These are phyloP conservation scores for Wallemia ichthyophaga DNA, from an alignment of 1,284 basidiomycete genomes.

Conservation along the genomic window DNA sequence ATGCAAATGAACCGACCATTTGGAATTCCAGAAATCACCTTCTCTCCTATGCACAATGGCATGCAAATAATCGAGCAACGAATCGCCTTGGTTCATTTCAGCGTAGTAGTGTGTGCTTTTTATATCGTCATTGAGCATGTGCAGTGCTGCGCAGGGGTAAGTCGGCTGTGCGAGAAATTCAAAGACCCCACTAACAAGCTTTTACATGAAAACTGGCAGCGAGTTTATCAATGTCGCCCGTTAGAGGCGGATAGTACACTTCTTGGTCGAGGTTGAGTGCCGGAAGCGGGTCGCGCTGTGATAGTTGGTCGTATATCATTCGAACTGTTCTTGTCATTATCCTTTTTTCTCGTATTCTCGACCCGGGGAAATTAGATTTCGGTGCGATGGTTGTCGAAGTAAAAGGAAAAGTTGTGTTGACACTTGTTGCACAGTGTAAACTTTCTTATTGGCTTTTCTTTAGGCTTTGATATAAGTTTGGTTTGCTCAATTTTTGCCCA, in stretches of 20 bases:
- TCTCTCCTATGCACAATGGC: neutral
- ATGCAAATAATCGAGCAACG: neutral
- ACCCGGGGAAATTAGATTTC: too few species aligned
- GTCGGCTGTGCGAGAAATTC: neutral
- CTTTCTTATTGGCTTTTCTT: too few species aligned
- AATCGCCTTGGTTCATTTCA: neutral
- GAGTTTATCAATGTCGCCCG: neutral
- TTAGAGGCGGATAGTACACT: neutral
- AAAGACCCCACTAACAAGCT: neutral
- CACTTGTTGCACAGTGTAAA: too few species aligned
- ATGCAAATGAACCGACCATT: neutral
- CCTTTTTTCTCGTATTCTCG: neutral
- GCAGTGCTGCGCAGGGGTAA: neutral
- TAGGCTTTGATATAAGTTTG: too few species aligned
- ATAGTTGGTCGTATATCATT: neutral
- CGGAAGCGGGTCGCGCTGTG: neutral
- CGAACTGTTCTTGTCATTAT: neutral
- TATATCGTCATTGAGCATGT: neutral
- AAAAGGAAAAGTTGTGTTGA: neutral
- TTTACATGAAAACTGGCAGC: neutral
- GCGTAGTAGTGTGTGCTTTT: neutral
- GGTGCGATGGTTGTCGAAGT: neutral
- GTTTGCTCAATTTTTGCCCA: too few species aligned
- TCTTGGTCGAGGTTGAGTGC: neutral
- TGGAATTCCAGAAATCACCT: slow-evolving; percentile 1